Base-by-base conservation (phyloP, 2,329 filamentous ascomycete genomes). In the Xylaria sp. region DNA sequence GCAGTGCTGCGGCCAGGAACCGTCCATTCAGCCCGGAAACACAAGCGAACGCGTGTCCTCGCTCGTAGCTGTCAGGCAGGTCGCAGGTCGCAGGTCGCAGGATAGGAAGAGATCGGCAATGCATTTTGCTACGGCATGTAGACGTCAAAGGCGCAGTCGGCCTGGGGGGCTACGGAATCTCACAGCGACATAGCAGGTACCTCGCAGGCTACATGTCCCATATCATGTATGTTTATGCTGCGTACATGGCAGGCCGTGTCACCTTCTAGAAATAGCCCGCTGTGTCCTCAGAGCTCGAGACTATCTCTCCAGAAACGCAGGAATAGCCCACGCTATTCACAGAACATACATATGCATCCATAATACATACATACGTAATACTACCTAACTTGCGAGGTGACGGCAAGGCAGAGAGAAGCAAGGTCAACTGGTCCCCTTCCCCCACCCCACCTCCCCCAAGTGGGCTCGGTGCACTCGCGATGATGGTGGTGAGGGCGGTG, bases 81-180 rank as follows among this genome's bases (percentile, higher is more conserved):
- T 7, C 4, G 3, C 9, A 34, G 16, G 11, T n/a, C 5, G 29
- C 29, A 34, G 29, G 29, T 7, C 4, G 3, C 9, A 34, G 16
- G 11, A 34, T 26, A 13, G 29, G 29, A 34, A 34, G 29, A 7
- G 29, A 34, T 34, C 29, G 29, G 4, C n/a, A n/a, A n/a, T n/a
- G n/a, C n/a, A n/a, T n/a, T n/a, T n/a, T n/a, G n/a, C n/a, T n/a
- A n/a, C n/a, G n/a, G n/a, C 29, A 34, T 13, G 29, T 13, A 34
- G 29, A 34, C 29, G 29, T 34, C 29, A 34, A 34, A 26, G 6
- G 29, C 29, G 11, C 3, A 34, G 3, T 34, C 11, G 11, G 8
- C 11, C 29, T 77, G 11, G 76, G 82, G 63, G 79, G 76, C n/a
- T 83, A 82, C 62, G 77, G 80, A 18, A 66, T 82, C 22, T 83